Percentiles rank a stretch among this genome's conserved stretches.
Conservation (phyloP, 2,329 filamentous ascomycete genomes). For the Microsporum ferrugineum region DNA sequence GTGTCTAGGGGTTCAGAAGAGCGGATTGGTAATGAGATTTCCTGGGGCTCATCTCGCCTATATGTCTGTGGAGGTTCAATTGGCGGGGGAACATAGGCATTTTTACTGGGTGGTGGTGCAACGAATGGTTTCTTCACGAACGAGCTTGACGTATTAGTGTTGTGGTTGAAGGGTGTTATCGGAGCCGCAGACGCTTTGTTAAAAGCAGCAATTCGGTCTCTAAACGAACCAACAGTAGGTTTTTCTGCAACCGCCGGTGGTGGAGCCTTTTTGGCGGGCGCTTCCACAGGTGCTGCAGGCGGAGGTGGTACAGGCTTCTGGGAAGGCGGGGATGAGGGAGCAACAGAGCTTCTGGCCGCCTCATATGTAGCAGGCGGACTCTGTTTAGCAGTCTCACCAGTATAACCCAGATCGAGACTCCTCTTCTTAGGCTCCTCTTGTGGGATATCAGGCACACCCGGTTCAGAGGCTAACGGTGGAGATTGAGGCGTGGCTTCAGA, state of each 20-base stretch:
- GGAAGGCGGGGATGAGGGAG: conserved; percentile 15
- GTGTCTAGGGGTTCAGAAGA: conserved; percentile 17
- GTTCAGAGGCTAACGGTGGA: conserved; percentile 20
- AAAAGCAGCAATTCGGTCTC: conserved; percentile 91
- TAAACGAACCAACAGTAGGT: conserved; percentile 66
- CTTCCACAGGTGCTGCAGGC: conserved; percentile 22
- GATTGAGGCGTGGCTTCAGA: conserved; percentile 31
- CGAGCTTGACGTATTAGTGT: conserved; percentile 45
- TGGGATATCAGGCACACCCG: conserved; percentile 6
- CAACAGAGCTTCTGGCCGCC: conserved; percentile 10
- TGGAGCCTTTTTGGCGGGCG: conserved; percentile 41
- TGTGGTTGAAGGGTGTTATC: conserved; percentile 78
- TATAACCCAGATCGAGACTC: background rate
- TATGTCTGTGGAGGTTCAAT: conserved; percentile 66
- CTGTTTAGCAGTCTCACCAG: background rate
- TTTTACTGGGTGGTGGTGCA: conserved; percentile 81
- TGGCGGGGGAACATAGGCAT: conserved; percentile 71
- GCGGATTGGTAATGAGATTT: conserved; percentile 25
- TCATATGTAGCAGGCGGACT: conserved; percentile 17
- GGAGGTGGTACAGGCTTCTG: conserved; percentile 23
- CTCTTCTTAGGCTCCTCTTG: background rate
- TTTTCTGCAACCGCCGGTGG: conserved; percentile 60
- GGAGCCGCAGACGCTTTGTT: conserved; percentile 81
- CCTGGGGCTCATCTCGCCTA: conserved; percentile 66
- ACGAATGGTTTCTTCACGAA: conserved; percentile 98